Conservation (phyloP, 1,139 yeast genomes). For the Candida pseudoviswanathii region DNA sequence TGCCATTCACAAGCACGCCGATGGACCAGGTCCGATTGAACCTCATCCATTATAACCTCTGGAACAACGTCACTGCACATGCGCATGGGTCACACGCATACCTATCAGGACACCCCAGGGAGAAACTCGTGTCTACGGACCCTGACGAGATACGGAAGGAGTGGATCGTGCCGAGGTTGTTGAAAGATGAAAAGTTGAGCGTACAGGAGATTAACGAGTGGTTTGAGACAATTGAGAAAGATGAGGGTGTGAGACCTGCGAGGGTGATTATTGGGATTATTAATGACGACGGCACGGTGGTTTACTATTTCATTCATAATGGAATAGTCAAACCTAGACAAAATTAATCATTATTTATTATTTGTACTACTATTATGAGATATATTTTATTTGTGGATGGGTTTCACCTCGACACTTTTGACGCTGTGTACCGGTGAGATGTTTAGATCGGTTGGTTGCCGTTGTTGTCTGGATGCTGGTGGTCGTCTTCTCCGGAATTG, state of each 20-base stretch:
- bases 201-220: slow-evolving; percentile 31
- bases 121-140: slow-evolving; percentile 28
- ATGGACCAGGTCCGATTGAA: slow-evolving; percentile 39
- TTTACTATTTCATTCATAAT: slow-evolving; percentile 63
- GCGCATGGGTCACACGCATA: slow-evolving; percentile 1
- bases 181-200: slow-evolving; percentile 16
- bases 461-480: not conserved
- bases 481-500: slow-evolving; percentile 11
- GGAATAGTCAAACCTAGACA: slow-evolving; percentile 64
- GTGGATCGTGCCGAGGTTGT: slow-evolving; percentile 38
- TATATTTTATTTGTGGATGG: not conserved
- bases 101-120: slow-evolving; percentile 35
- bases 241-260: slow-evolving; percentile 24
- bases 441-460: not conserved
- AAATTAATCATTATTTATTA: slow-evolving; percentile 27
- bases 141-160: slow-evolving; percentile 22
- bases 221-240: slow-evolving; percentile 22
- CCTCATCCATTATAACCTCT: slow-evolving; percentile 54
- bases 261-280: slow-evolving; percentile 58
- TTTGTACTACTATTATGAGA: not conserved
- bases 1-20: slow-evolving; percentile 6
- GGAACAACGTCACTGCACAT: slow-evolving; percentile 45
- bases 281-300: slow-evolving; percentile 67
- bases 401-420: slow-evolving; percentile 5
- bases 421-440: slow-evolving; percentile 4